Evolutionary conservation across 2,329 filamentous ascomycete species (phyloP), one percentile per base, ranked within the genome.

Genomic region (Xylaria sp.): DNA sequence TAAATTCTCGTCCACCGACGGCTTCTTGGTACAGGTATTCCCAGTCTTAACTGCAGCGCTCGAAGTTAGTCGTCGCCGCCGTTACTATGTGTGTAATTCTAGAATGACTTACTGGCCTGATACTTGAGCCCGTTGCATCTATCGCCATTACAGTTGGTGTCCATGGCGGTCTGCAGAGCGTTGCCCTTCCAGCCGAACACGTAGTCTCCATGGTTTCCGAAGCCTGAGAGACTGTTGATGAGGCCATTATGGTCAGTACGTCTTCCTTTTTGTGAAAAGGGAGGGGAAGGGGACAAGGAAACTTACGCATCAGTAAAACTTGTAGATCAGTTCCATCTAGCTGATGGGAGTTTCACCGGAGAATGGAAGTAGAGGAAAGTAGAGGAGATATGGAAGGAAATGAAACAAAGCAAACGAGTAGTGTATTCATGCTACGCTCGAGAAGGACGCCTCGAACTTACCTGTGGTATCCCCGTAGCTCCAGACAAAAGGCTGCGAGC

Each of bases 171-270:
- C 67, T 81, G 79, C 44, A 80, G 72, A 5, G 78, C 69, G 55
- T 80, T 75, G 37, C 77, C 78, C 55, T 79, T 78, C 78, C 78
- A 79, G 3, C 78, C 78, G 62, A 80, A 80, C 13, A 67, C 46
- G 28, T 67, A 67, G 20, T 67, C 65, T 3, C 78, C 78, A 44
- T 80, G 78, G 46, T 77, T 78, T 0, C 78, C 78, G 58, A 75
- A 76, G 25, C 79, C 41, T 46, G 18, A n/a, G 4, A 28, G 15
- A 3, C 41, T 46, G 5, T 9, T 9, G 7, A 2, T 1, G 41
- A 7, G 18, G 18, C 15, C 7, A 1, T 46, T 15, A 46, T 46
- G 15, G 41, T n/a, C 0, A 46, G 15, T 7, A n/a, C 13, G 13
- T 46, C 15, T 46, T 46, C 41, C n/a, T n/a, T n/a, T n/a, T n/a